Percentiles rank a stretch among this genome's conserved stretches.
phyloP scores from a whole-genome alignment of 495 filamentous ascomycete genomes.

The Trichoderma erinaceum region DNA sequence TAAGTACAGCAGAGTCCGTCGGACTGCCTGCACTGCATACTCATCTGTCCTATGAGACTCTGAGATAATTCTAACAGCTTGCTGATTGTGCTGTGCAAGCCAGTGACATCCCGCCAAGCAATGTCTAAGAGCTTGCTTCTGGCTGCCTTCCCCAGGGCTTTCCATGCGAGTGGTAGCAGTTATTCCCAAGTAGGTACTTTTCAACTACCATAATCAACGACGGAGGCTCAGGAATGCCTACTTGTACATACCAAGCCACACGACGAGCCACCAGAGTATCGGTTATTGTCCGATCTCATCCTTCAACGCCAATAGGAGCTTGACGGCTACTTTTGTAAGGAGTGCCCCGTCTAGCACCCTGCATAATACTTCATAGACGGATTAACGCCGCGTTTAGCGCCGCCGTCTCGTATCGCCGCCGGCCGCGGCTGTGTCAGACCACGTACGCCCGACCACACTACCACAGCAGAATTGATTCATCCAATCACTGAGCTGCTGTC shows the following conservation, averaged over 20 bases:
- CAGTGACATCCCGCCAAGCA: neutral
- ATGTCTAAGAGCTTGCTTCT: neutral
- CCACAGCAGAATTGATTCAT: neutral
- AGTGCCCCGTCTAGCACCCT: neutral
- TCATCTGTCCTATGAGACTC: neutral
- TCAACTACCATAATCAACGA: neutral
- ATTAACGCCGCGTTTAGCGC: slow-evolving; percentile 9
- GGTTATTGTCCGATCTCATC: neutral
- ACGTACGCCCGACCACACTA: slow-evolving; percentile 2
- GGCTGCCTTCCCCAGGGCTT: neutral
- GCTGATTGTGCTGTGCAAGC: neutral
- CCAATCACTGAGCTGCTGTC: neutral
- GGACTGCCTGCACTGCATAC: neutral
- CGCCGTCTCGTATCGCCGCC: slow-evolving; percentile 7
- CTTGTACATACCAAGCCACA: neutral
- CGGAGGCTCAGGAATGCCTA: neutral
- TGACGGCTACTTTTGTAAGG: neutral
- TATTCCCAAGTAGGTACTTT: neutral
- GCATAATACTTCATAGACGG: neutral
- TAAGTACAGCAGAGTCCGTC: neutral
- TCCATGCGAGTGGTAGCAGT: no score
- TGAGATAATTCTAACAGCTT: neutral
- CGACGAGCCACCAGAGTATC: neutral
- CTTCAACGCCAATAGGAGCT: neutral
- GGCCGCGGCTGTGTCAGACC: slow-evolving; percentile 10